Evolutionary conservation across 257 asterid species (phyloP), one percentile per base, ranked within the genome.

Genomic region (Salvia hispanica): DNA sequence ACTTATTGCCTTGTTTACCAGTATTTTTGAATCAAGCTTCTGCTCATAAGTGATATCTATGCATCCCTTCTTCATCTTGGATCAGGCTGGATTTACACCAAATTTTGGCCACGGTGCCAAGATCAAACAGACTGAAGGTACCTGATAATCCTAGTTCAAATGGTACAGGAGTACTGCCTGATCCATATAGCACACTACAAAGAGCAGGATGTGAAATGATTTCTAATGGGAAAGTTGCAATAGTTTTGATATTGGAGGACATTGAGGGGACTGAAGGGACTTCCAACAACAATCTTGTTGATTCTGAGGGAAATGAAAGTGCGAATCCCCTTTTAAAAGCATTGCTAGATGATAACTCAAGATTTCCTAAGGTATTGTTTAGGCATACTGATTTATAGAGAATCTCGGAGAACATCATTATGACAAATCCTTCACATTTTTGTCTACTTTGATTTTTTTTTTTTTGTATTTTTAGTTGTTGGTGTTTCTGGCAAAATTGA

Each of bases 191-290:
- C 67, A 69, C 75, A 75, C 76, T 87, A 76, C 85, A 77, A 74
- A 72, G 72, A 66, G 83, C 73, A 66, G 96, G 97, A 47, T 71
- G 55, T 53, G 45, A 47, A 79, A 83, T 93, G 75, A 73, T 75
- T 58, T 76, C 87, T 64, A 74, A 63, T 65, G 99, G 99, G 34
- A 88, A 93, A 82, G 85, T 79, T 67, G 96, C 92, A 5, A 59
- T 76, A 33, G 74, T 87, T 75, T 61, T 90, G 71, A 69, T 81
- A 33, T 76, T 85, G 78, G 81, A 78, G 37, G 88, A 78, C 16
- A 31, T 56, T 31, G 72, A 74, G 56, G 72, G 73, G 54, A 67
- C 67, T 28, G 71, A 61, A 72, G 52, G 53, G 28, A 67, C 64
- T 60, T 64, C 79, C 71, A 70, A 64, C n/a, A 56, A 70, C 37